phyloP scores from a whole-genome alignment of 768 basidiomycete species.

The Pisolithus orientalis region DNA sequence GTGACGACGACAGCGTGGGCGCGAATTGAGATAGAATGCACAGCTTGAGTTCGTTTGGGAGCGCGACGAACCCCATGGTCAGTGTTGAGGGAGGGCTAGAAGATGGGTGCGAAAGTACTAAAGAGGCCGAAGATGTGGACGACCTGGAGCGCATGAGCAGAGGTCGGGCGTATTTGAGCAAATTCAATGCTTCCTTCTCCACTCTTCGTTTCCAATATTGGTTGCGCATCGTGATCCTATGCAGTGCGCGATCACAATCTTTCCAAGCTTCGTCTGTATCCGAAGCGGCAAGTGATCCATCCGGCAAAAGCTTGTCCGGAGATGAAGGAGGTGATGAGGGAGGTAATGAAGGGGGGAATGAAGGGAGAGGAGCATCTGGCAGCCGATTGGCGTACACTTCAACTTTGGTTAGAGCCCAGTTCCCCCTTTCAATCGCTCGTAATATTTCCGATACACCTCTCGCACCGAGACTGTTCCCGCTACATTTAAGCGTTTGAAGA shows the following conservation, averaged over 20 bases:
- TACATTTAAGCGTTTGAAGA: conserved; percentile 45
- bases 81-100: conserved; percentile 11
- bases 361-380: conserved; percentile 6
- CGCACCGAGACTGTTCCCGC: conserved; percentile 50
- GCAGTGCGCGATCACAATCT: conserved; percentile 30
- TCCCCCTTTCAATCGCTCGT: conserved; percentile 39
- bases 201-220: conserved; percentile 37
- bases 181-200: conserved; percentile 42
- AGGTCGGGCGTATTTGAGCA: conserved; percentile 44
- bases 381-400: conserved; percentile 45
- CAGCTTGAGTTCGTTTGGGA: conserved; percentile 56
- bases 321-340: not conserved
- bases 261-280: conserved; percentile 27
- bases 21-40: conserved; percentile 51
- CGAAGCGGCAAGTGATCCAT: conserved; percentile 3
- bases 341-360: no score
- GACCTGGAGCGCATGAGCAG: conserved; percentile 33
- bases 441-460: conserved; percentile 42
- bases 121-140: conserved; percentile 3
- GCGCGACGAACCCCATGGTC: conserved; percentile 21
- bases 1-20: conserved; percentile 50
- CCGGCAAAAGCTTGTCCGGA: conserved; percentile 10
- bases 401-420: conserved; percentile 44
- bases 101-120: conserved; percentile 8
- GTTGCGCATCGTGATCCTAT: conserved; percentile 41